These are phyloP conservation scores for Pseudogymnoascus verrucosus DNA, from an alignment of 2,329 filamentous ascomycete species.

Conservation along the genomic window DNA sequence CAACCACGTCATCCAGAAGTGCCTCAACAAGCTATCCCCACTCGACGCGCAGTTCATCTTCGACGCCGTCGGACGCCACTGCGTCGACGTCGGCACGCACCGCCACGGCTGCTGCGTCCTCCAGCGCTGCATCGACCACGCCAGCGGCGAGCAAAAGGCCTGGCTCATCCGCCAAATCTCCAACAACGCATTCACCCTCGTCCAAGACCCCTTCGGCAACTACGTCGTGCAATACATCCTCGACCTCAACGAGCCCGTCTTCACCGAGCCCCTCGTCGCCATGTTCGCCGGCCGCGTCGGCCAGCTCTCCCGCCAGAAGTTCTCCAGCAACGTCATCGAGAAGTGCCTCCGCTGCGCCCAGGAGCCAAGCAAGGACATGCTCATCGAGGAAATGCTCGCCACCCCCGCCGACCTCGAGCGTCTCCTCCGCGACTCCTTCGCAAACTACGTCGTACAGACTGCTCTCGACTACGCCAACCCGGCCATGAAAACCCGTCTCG, in stretches of 20 bases:
- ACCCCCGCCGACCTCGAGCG: conserved; percentile 70
- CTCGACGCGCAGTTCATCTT: conserved; percentile 93
- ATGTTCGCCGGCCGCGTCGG: conserved; percentile 69
- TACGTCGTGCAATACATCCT: conserved; percentile 99
- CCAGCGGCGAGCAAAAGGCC: conserved; percentile 79
- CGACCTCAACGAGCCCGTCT: conserved; percentile 77
- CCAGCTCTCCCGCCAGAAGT: conserved; percentile 85
- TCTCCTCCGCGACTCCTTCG: conserved; percentile 84
- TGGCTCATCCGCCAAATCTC: conserved; percentile 85
- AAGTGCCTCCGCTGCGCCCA: conserved; percentile 86
- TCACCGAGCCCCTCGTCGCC: conserved; percentile 80
- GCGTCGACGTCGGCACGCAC: conserved; percentile 87
- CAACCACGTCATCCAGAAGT: conserved; percentile 99
- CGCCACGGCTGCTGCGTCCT: conserved; percentile 97
- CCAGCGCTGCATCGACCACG: conserved; percentile 96
- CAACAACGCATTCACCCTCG: conserved; percentile 74
- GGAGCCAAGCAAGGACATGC: conserved; percentile 63
- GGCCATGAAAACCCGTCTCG: conserved; percentile 63
- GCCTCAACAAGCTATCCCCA: conserved; percentile 83
- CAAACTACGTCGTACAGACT: conserved; percentile 97
- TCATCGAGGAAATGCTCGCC: conserved; percentile 76
- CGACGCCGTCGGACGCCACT: conserved; percentile 79
- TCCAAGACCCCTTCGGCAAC: conserved; percentile 96
- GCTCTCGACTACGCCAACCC: conserved; percentile 78
- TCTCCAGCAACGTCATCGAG: conserved; percentile 98